Evolutionary conservation across 352 stramenopile species (phyloP).

Genomic region (Aphanomyces cochlioides): DNA sequence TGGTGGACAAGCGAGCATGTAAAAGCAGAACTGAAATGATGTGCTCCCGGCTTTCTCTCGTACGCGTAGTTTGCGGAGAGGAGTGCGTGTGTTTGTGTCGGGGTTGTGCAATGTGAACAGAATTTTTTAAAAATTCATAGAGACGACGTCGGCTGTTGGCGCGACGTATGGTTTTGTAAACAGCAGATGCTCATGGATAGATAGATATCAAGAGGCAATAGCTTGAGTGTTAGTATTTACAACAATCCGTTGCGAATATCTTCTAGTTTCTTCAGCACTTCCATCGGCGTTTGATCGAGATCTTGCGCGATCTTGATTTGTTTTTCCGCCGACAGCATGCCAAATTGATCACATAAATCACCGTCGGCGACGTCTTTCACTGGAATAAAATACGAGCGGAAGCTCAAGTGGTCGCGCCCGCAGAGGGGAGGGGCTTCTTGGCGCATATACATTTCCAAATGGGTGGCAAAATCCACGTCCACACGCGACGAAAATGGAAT

Average conservation of each 20-base stretch:
- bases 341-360: slow-evolving; percentile 97
- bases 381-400: slow-evolving; percentile 97
- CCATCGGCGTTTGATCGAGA: slow-evolving; percentile 93
- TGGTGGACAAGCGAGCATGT: no score
- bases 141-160: no score
- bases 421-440: slow-evolving; percentile 89
- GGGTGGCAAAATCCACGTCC: slow-evolving; percentile 98
- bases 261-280: slow-evolving; percentile 99
- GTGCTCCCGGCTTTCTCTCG: no score
- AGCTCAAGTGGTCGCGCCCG: slow-evolving; percentile 95
- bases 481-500: slow-evolving; percentile 96
- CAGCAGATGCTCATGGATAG: no score
- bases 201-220: no score
- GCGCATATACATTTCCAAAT: slow-evolving; percentile 95
- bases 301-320: slow-evolving; percentile 95
- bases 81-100: no score
- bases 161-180: no score
- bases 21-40: no score
- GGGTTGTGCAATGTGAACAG: no score
- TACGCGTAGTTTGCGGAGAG: no score
- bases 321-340: slow-evolving; percentile 87
- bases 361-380: slow-evolving; percentile 99
- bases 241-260: slow-evolving; percentile 96
- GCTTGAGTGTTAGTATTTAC: no score
- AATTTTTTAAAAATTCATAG: no score